Conservation (phyloP, 352 stramenopile species). For the Phytophthora brassicae region DNA sequence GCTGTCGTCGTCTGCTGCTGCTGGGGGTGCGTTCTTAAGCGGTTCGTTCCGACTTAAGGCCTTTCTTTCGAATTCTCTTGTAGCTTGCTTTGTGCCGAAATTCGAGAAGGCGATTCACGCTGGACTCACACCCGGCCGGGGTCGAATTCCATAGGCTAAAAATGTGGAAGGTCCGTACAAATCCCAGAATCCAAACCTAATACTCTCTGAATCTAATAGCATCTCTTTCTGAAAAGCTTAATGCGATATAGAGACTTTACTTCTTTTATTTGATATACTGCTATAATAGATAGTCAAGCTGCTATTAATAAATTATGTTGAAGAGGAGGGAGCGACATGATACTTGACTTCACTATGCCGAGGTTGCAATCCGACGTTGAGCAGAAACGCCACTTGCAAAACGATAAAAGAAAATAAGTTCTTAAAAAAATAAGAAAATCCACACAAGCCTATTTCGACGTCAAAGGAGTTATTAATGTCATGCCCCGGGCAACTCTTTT, state of each 20-base stretch:
- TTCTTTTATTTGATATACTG: too few relatives aligned
- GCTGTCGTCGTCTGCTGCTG: not conserved
- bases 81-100: slow-evolving; percentile 27
- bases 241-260: too few relatives aligned
- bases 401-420: too few relatives aligned
- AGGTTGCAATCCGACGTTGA: not conserved
- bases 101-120: not conserved
- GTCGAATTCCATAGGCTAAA: slow-evolving; percentile 19
- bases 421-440: not conserved
- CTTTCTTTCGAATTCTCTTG: slow-evolving; percentile 26
- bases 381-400: not conserved
- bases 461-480: too few relatives aligned
- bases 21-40: slow-evolving; percentile 13
- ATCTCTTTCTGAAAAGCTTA: too few relatives aligned
- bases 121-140: slow-evolving; percentile 9
- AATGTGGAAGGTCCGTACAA: slow-evolving; percentile 2
- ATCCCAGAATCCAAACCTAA: too few relatives aligned
- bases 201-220: too few relatives aligned
- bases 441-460: too few relatives aligned
- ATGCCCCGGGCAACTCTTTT: too few relatives aligned
- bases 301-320: too few relatives aligned
- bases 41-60: slow-evolving; percentile 25
- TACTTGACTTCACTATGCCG: slow-evolving; percentile 16
- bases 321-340: not conserved
- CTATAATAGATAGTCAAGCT: too few relatives aligned